Percentiles rank a stretch among this genome's conserved stretches.
These are phyloP conservation scores for Gliomastix tumulicola DNA, from an alignment of 2,329 filamentous ascomycete genomes.

Conservation along the genomic window DNA sequence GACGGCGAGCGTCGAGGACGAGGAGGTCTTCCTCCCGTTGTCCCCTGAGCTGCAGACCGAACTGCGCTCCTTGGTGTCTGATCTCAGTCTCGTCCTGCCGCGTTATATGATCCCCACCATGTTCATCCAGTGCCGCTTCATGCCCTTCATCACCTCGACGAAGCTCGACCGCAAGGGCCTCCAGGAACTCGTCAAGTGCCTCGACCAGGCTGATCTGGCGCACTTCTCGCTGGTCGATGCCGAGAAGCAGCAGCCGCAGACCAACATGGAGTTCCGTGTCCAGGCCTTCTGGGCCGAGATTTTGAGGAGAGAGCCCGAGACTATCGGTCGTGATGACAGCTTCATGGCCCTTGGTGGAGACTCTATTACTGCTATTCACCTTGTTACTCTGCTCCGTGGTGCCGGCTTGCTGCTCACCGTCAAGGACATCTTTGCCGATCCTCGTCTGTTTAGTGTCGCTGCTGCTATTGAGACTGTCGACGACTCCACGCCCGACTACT, in stretches of 20 bases:
- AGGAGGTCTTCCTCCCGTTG: background rate
- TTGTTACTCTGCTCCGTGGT: conserved; percentile 2
- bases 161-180: conserved; percentile 7
- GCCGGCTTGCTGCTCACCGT: conserved; percentile 12
- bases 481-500: too few relatives aligned
- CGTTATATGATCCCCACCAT: conserved; percentile 11
- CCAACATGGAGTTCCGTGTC: background rate
- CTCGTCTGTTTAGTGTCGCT: conserved; percentile 8
- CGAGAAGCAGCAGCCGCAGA: conserved; percentile 5
- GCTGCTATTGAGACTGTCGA: background rate
- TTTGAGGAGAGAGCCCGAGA: background rate
- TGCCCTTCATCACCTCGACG: conserved; percentile 10
- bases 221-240: background rate
- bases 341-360: conserved; percentile 9
- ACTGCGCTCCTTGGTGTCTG: background rate
- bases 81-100: conserved; percentile 5
- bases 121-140: conserved; percentile 10
- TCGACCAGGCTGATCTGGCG: background rate
- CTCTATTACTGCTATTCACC: conserved; percentile 8
- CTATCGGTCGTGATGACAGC: conserved; percentile 4
- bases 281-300: conserved; percentile 1
- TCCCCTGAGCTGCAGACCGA: background rate
- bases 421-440: conserved; percentile 41
- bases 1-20: too few relatives aligned
- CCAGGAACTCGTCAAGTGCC: background rate